Evolutionary conservation across 2,329 filamentous ascomycete species (phyloP), one percentile per base, ranked within the genome.

Genomic region (Cladophialophora carrionii): DNA sequence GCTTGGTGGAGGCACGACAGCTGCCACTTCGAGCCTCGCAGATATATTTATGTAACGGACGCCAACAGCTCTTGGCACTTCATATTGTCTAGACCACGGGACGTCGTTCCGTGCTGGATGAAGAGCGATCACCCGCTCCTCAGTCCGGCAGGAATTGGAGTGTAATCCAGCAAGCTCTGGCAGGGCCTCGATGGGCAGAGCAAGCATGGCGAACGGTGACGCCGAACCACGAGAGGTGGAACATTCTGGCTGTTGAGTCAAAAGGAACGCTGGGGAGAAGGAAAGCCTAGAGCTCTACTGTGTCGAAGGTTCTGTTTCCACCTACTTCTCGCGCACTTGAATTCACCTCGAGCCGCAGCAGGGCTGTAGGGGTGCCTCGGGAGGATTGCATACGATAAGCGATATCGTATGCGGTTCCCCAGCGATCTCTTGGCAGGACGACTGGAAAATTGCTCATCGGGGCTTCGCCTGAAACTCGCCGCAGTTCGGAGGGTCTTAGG

Each of bases 401-500:
- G 37, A 43, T 17, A n/a, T n/a, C n/a, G n/a, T n/a, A 43, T 17
- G 17, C 37, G 17, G 14, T 26, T 51, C 10, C 14, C 48, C 48
- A 20, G 14, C n/a, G 48, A 22, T 22, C 48, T 51, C 48, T 10
- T 29, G 20, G 46, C 24, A 4, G 9, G 24, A 12, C 24, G 20
- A 4, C 1, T 24, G 46, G 48, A 24, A 51, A 51, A 51, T 51
- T 51, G 20, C 48, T 51, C 48, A 51, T 51, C 9, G 26, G 26
- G 6, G 26, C 26, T 29, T 29, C 26, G 48, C 48, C 9, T 26
- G 8, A 26, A 26, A 14, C 22, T 51, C 48, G 48, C 48, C 48
- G 48, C 48, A 51, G 24, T 8, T 51, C 48, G 48, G 48, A n/a
- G n/a, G 14, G 6, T 26, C 20, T 51, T 51, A 51, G 48, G 48